These are phyloP conservation scores for Phytopythium chamaehyphon DNA, from an alignment of 352 stramenopile species.

Conservation along the genomic window DNA sequence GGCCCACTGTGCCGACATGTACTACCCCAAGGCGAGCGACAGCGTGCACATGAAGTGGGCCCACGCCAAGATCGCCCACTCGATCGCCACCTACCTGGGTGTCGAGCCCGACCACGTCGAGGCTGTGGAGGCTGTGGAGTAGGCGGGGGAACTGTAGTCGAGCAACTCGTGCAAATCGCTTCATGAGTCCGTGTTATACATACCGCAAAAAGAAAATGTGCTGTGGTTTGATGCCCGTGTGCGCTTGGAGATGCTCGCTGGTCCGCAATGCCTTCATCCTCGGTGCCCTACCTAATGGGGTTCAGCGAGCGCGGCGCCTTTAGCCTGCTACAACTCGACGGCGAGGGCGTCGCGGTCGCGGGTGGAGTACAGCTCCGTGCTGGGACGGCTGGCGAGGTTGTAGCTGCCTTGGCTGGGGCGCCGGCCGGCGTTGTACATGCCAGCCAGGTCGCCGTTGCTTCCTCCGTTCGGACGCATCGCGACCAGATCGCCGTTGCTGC, in stretches of 20 bases:
- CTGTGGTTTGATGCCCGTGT: too few relatives aligned
- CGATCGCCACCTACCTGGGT: slow-evolving; percentile 40
- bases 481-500: slow-evolving; percentile 10
- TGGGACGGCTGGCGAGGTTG: slow-evolving; percentile 16
- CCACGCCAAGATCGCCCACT: slow-evolving; percentile 53
- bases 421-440: slow-evolving; percentile 18
- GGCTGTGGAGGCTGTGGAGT: neutral
- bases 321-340: slow-evolving; percentile 24
- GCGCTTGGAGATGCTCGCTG: too few relatives aligned
- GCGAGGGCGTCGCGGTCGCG: slow-evolving; percentile 23
- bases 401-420: slow-evolving; percentile 17
- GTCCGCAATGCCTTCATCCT: neutral
- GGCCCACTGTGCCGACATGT: slow-evolving; percentile 82
- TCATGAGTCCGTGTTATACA: too few relatives aligned
- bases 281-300: slow-evolving; percentile 1
- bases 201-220: too few relatives aligned
- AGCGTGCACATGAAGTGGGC: slow-evolving; percentile 55
- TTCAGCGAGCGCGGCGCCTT: too few relatives aligned
- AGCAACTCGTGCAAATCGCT: too few relatives aligned
- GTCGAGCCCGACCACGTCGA: neutral
- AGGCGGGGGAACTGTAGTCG: too few relatives aligned
- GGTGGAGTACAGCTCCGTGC: slow-evolving; percentile 19
- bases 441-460: slow-evolving; percentile 17
- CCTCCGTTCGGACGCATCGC: too few relatives aligned
- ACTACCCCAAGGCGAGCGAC: slow-evolving; percentile 58